Evolutionary conservation across 495 filamentous ascomycete species (phyloP).

Genomic region (Lophiotrema nucula): DNA sequence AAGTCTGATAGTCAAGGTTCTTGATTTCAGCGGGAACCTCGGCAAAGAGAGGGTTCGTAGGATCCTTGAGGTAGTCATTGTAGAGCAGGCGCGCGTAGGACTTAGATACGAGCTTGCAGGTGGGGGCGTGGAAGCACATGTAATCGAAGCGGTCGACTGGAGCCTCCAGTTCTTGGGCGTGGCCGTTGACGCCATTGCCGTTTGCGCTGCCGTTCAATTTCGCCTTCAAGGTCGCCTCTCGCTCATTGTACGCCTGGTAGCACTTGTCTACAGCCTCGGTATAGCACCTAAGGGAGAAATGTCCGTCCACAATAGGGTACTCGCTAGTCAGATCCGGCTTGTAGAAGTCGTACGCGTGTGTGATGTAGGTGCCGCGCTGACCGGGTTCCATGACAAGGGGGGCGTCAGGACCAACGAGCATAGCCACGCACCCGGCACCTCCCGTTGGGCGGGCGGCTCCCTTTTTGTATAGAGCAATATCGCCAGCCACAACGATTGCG

Average conservation of each 20-base stretch:
- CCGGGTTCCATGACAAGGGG: conserved; percentile 89
- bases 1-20: conserved; percentile 80
- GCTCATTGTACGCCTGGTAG: conserved; percentile 91
- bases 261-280: conserved; percentile 91
- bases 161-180: conserved; percentile 53
- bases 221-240: conserved; percentile 67
- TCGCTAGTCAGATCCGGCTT: conserved; percentile 98
- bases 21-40: conserved; percentile 83
- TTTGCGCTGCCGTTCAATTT: conserved; percentile 60
- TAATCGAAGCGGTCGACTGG: conserved; percentile 92
- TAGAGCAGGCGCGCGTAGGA: conserved; percentile 93
- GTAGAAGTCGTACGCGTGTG: conserved; percentile 98
- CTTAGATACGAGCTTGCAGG: conserved; percentile 96
- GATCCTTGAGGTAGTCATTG: conserved; percentile 88
- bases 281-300: conserved; percentile 94
- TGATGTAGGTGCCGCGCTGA: conserved; percentile 87
- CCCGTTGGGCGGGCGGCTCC: conserved; percentile 93
- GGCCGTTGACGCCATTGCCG: conserved; percentile 45
- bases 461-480: conserved; percentile 98
- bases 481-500: conserved; percentile 89
- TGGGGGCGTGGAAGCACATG: conserved; percentile 92
- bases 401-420: conserved; percentile 91
- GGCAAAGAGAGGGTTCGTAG: conserved; percentile 72
- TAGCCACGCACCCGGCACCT: conserved; percentile 90
- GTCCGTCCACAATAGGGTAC: conserved; percentile 95